Evolutionary conservation across 257 asterid genomes (phyloP).

Genomic region (Solanum virginianum): DNA sequence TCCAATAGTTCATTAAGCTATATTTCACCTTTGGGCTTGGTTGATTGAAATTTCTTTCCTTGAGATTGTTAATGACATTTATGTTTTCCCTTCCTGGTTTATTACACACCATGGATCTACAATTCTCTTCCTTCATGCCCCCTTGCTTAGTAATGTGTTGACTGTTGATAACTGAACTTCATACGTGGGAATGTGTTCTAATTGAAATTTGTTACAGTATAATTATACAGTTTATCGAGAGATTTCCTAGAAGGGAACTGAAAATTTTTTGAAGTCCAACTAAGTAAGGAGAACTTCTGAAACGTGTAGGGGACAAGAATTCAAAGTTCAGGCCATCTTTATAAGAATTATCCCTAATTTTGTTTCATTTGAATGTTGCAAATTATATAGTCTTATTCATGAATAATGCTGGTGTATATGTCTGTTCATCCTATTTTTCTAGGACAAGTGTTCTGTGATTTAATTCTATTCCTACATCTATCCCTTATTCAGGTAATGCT

Average conservation of each 20-base stretch:
- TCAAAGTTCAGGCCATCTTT: neutral
- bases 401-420: neutral
- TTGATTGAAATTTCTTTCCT: neutral
- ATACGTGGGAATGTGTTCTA: neutral
- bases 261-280: neutral
- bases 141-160: neutral
- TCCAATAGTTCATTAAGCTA: neutral
- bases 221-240: neutral
- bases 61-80: neutral
- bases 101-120: neutral
- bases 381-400: neutral
- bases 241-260: neutral
- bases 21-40: neutral
- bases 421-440: neutral
- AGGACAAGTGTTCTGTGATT: neutral
- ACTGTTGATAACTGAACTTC: neutral
- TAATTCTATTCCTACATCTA: neutral
- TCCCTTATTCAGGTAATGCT: slow-evolving; percentile 65
- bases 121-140: neutral
- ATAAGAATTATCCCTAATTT: neutral
- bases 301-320: neutral
- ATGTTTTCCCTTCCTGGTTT: neutral
- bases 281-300: neutral
- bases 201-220: neutral
- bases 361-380: neutral